A percentile compares a stretch with the other conserved stretches of the same genome.
Conservation (phyloP, 2,329 filamentous ascomycete genomes). For the Fusarium floridanum region DNA sequence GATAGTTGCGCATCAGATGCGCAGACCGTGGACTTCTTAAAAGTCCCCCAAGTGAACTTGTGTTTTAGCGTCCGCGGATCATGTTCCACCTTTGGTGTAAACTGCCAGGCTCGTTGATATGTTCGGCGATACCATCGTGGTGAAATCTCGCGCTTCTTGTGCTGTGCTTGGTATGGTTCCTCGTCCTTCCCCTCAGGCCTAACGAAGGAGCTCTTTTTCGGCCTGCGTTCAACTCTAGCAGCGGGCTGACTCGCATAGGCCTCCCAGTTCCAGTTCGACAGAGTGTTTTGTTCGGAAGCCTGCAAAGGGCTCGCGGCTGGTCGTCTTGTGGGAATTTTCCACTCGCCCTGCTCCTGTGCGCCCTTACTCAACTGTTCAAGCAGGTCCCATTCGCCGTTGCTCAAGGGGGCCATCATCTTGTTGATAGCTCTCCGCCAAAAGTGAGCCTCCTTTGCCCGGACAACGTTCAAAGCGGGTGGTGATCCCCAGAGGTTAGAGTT, state of each 20-base stretch:
- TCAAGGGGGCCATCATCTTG: conserved; percentile 68
- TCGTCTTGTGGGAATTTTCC: conserved; percentile 54
- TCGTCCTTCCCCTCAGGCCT: conserved; percentile 45
- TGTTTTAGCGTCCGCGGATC: conserved; percentile 48
- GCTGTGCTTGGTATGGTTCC: conserved; percentile 54
- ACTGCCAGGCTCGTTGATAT: conserved; percentile 61
- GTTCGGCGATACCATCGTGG: conserved; percentile 61
- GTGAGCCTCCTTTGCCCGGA: conserved; percentile 58
- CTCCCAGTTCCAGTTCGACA: conserved; percentile 58
- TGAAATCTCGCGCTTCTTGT: conserved; percentile 51
- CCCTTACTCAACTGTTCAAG: conserved; percentile 63
- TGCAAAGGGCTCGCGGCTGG: conserved; percentile 28
- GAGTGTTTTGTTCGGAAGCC: neutral
- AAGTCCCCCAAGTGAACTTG: conserved; percentile 62
- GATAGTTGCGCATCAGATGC: conserved; percentile 53
- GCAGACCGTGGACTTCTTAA: conserved; percentile 43
- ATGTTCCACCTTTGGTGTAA: conserved; percentile 58
- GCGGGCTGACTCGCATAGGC: conserved; percentile 56
- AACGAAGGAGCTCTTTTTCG: conserved; percentile 45
- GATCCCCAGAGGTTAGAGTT: conserved; percentile 64
- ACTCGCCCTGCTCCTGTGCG: conserved; percentile 52
- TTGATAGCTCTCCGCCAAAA: conserved; percentile 62
- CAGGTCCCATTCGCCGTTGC: conserved; percentile 66
- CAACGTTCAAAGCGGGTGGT: conserved; percentile 54
- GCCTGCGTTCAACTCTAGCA: conserved; percentile 53